Conservation (phyloP, 2,329 filamentous ascomycete genomes). For the Metarhizium humberi region DNA sequence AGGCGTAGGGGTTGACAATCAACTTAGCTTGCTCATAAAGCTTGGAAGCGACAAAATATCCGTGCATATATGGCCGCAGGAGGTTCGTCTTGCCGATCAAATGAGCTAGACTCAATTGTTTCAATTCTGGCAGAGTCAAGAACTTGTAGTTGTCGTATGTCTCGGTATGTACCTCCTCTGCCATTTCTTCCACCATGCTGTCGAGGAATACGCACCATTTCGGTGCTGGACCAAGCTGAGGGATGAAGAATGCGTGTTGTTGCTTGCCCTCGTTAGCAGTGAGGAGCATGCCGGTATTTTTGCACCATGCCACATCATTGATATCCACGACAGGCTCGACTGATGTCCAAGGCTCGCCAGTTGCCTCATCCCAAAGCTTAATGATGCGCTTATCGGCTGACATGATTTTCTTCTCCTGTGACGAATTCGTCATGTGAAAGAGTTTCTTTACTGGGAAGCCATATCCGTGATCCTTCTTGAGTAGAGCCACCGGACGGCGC, state of each 20-base stretch:
- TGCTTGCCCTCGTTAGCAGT: slow-evolving; percentile 95
- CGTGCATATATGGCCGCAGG: slow-evolving; percentile 95
- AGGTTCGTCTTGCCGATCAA: slow-evolving; percentile 84
- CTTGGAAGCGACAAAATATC: slow-evolving; percentile 92
- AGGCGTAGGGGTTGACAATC: slow-evolving; percentile 88
- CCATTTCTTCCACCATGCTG: slow-evolving; percentile 98
- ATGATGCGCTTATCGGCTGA: slow-evolving; percentile 93
- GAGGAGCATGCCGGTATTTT: slow-evolving; percentile 85
- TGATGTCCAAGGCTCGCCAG: slow-evolving; percentile 86
- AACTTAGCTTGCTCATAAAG: slow-evolving; percentile 91
- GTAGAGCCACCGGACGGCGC: slow-evolving; percentile 72
- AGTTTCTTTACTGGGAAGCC: slow-evolving; percentile 87
- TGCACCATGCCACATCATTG: slow-evolving; percentile 89
- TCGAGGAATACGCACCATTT: slow-evolving; percentile 96
- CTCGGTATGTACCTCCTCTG: slow-evolving; percentile 66
- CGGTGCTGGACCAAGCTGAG: slow-evolving; percentile 84
- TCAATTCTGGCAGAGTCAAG: slow-evolving; percentile 78
- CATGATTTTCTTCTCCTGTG: slow-evolving; percentile 76
- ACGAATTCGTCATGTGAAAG: slow-evolving; percentile 59
- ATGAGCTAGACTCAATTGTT: slow-evolving; percentile 76
- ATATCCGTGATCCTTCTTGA: slow-evolving; percentile 94
- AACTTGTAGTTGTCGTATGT: slow-evolving; percentile 99
- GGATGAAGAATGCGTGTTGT: slow-evolving; percentile 91
- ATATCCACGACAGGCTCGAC: slow-evolving; percentile 92
- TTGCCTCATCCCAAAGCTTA: slow-evolving; percentile 85